Conservation (phyloP, 495 filamentous ascomycete genomes). For the Xanthoparmelia taractica region DNA sequence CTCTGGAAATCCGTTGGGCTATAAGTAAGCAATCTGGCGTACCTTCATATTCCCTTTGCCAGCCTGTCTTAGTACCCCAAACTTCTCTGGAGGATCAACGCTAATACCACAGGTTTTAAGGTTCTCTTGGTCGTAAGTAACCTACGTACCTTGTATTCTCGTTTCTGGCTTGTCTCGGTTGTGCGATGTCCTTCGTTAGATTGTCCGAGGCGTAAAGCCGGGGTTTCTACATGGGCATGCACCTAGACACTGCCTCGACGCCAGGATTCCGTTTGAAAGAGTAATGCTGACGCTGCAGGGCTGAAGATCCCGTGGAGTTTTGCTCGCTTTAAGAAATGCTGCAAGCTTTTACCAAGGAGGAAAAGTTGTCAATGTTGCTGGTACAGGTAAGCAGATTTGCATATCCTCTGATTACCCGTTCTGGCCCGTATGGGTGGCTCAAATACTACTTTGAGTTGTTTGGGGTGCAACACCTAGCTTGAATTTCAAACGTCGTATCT, state of each 20-base stretch:
- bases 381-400: slow-evolving; percentile 21
- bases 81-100: background rate
- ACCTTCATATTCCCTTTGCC: background rate
- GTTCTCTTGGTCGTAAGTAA: slow-evolving; percentile 1
- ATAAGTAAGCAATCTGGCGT: slow-evolving; percentile 70
- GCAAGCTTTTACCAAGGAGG: slow-evolving; percentile 78
- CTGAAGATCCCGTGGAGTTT: slow-evolving; percentile 76
- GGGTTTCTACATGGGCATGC: background rate
- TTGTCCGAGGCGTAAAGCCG: background rate
- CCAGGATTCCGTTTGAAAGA: background rate
- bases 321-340: slow-evolving; percentile 78
- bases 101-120: background rate
- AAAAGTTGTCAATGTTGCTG: slow-evolving; percentile 52
- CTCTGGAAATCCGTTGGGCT: slow-evolving; percentile 75
- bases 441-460: background rate
- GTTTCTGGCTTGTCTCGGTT: background rate
- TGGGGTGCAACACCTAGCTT: background rate
- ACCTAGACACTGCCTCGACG: background rate
- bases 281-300: background rate
- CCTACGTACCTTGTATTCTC: background rate
- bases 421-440: background rate
- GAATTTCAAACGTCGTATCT: background rate
- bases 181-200: background rate
- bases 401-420: background rate
- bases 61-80: background rate